A percentile compares a stretch with the other conserved stretches of the same genome.
phyloP scores from a whole-genome alignment of 2,329 filamentous ascomycete genomes.

The Arachnopeziza araneosa region DNA sequence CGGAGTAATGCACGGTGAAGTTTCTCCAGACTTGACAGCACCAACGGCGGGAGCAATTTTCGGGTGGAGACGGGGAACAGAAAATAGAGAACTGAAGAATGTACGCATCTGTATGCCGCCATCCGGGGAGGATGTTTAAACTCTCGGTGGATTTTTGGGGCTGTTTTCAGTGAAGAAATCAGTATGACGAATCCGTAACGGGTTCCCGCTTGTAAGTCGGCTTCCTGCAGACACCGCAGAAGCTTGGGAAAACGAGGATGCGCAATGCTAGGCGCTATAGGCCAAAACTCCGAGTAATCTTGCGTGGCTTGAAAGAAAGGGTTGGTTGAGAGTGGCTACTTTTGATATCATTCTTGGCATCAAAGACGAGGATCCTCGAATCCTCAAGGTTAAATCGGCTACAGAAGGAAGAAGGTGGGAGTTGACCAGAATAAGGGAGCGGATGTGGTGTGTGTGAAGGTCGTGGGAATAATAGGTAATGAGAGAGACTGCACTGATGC shows the following conservation, averaged over 20 bases:
- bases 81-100: not conserved
- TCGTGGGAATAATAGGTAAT: not conserved
- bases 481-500: not conserved
- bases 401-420: not conserved
- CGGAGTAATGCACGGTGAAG: not conserved
- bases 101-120: not conserved
- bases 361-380: not conserved
- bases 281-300: conserved; percentile 19
- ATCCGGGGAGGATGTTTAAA: not conserved
- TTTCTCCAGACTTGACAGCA: not conserved
- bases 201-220: not conserved
- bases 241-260: not conserved
- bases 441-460: not conserved
- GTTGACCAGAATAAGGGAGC: not conserved
- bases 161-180: not conserved
- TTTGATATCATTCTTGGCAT: not conserved
- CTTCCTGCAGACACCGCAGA: not conserved
- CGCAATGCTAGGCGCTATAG: not conserved
- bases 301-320: conserved; percentile 14
- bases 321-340: not conserved
- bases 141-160: not conserved
- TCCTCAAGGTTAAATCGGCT: not conserved
- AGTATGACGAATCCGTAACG: not conserved
- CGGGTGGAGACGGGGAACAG: not conserved
- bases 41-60: not conserved